Percentiles rank a stretch among this genome's conserved stretches.
phyloP scores from a whole-genome alignment of 1,139 yeast species.

The Candida sp. region DNA sequence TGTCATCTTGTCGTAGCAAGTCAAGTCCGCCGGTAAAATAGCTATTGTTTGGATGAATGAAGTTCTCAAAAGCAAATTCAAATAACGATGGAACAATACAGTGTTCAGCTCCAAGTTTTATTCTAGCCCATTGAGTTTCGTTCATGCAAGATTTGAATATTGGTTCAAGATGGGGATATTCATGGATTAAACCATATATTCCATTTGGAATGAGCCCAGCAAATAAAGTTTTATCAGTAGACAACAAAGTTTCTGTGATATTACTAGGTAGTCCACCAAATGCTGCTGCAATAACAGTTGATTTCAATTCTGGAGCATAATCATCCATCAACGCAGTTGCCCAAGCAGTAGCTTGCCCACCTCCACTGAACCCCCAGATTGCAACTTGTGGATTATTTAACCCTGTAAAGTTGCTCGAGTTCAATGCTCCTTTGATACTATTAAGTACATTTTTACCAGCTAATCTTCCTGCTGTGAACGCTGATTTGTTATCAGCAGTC shows the following conservation, averaged over 20 bases:
- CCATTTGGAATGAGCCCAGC: conserved; percentile 25
- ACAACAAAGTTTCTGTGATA: conserved; percentile 16
- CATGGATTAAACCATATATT: conserved; percentile 22
- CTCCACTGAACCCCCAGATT: conserved; percentile 30
- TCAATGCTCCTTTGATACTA: conserved; percentile 18
- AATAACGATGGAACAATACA: neutral
- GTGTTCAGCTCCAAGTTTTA: neutral
- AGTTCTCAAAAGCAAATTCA: neutral
- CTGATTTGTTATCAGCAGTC: conserved; percentile 6
- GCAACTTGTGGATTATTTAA: conserved; percentile 17
- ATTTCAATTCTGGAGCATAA: conserved; percentile 28
- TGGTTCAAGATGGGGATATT: conserved; percentile 18
- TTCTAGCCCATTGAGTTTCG: neutral
- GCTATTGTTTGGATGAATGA: neutral
- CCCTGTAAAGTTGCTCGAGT: conserved; percentile 16
- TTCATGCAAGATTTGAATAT: neutral
- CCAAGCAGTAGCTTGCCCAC: conserved; percentile 25
- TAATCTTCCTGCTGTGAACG: conserved; percentile 21
- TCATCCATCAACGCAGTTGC: conserved; percentile 27
- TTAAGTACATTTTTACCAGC: conserved; percentile 21
- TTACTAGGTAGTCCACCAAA: conserved; percentile 30
- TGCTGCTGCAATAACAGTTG: conserved; percentile 23
- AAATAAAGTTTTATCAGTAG: conserved; percentile 18
- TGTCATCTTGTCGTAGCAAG: neutral
- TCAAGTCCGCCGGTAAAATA: neutral